phyloP scores from a whole-genome alignment of 768 basidiomycete genomes.

The Tubosaeta brunneosetosa region DNA sequence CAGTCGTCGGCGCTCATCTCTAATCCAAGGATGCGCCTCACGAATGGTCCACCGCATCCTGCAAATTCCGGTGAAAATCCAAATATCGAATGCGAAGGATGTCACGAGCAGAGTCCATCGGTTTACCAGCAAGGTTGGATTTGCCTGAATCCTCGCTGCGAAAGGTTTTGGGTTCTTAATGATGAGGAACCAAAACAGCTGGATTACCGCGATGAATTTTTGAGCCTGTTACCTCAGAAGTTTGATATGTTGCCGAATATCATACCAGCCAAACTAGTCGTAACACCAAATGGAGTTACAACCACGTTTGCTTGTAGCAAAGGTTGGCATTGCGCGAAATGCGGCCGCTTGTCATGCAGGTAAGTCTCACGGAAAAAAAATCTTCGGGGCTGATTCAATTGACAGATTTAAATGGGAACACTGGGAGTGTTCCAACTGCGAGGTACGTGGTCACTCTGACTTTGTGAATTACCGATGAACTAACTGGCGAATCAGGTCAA shows the following conservation, averaged over 20 bases:
- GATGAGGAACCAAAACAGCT: slow-evolving; percentile 34
- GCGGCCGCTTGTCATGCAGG: slow-evolving; percentile 75
- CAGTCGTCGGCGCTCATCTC: background rate
- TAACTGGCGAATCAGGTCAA: slow-evolving; percentile 8
- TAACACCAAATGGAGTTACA: slow-evolving; percentile 33
- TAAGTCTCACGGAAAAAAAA: slow-evolving; percentile 27
- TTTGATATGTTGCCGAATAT: slow-evolving; percentile 36
- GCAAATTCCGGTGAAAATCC: background rate
- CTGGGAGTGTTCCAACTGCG: slow-evolving; percentile 65
- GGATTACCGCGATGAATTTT: slow-evolving; percentile 46
- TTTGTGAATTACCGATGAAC: background rate
- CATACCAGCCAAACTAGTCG: slow-evolving; percentile 32
- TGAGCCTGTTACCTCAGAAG: slow-evolving; percentile 33
- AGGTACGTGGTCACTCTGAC: slow-evolving; percentile 34
- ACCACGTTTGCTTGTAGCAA: slow-evolving; percentile 55
- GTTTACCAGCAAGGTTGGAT: slow-evolving; percentile 57
- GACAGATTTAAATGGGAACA: slow-evolving; percentile 67
- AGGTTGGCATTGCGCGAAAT: slow-evolving; percentile 64
- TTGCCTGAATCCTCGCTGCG: slow-evolving; percentile 59
- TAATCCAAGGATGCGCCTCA: background rate
- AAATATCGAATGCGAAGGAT: slow-evolving; percentile 37
- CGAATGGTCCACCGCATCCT: background rate
- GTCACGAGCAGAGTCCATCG: slow-evolving; percentile 41
- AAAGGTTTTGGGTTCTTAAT: slow-evolving; percentile 47
- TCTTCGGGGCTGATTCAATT: slow-evolving; percentile 1